Evolutionary conservation across 2,329 filamentous ascomycete species (phyloP), one percentile per base, ranked within the genome.

Genomic region (Hypomyces perniciosus): DNA sequence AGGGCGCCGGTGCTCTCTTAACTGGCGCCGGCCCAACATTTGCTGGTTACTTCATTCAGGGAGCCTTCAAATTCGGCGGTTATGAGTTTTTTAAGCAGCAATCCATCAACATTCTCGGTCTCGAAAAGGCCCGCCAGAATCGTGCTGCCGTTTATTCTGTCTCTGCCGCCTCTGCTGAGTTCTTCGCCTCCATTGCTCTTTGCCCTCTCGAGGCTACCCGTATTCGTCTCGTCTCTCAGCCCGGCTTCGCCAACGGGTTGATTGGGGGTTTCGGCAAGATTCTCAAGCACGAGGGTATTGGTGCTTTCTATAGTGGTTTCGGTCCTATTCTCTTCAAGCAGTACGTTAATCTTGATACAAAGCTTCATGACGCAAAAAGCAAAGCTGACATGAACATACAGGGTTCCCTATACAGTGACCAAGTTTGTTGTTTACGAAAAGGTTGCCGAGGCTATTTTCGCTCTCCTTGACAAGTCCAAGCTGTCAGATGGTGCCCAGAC

Each of bases 11-110:
- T 69, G 88, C 87, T 70, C 81, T 92, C 62, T 76, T 87, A 71
- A 91, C 88, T 59, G 87, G 87, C 72, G 79, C 85, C 70, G 88
- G 88, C 59, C 87, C 87, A 61, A 91, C 87, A 65, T 80, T 81
- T 61, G 85, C 87, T 59, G 87, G 87, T 71, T 92, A 92, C 77
- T 91, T 90, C 83, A 82, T 91, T 63, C 87, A 92, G 76, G 87
- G 88, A 67, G 85, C 86, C 63, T 85, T 90, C 80, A 91, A 90
- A 76, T 90, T 90, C 71, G 88, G 88, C 71, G 88, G 88, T 69
- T 92, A 91, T 73, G 88, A 92, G 75, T 83, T 91, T 74, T 91
- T 92, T 84, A 92, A 92, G 83, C 81, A 89, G 76, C 85, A 90
- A 73, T 80, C 76, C 66, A 90, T 91, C 74, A 84, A 86, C 76